Percentiles rank a stretch among this genome's conserved stretches.
phyloP scores from a whole-genome alignment of 192 early-diverging fungal genomes.

The Backusella parvicylindrica region DNA sequence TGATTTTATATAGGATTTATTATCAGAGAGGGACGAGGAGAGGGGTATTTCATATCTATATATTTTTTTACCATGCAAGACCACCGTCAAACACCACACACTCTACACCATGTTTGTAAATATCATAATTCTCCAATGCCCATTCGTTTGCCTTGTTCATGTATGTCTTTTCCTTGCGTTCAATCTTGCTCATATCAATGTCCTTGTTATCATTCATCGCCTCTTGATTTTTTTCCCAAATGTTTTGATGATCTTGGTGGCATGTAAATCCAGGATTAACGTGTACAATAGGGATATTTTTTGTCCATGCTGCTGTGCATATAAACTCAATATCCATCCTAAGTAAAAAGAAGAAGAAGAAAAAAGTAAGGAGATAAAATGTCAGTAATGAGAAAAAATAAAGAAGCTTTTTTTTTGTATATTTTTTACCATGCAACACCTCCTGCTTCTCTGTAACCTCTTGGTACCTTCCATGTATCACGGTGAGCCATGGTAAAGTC shows the following conservation, averaged over 20 bases:
- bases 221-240: conserved; percentile 25
- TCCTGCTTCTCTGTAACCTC: conserved; percentile 34
- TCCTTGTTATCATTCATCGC: conserved; percentile 24
- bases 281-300: conserved; percentile 22
- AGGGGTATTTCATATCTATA: not conserved
- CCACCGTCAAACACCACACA: conserved; percentile 29
- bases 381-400: not conserved
- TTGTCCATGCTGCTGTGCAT: conserved; percentile 33
- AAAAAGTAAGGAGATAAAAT: not conserved
- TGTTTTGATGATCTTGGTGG: conserved; percentile 31
- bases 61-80: conserved; percentile 29
- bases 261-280: conserved; percentile 24
- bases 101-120: conserved; percentile 24
- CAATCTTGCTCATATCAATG: conserved; percentile 27
- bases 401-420: not conserved
- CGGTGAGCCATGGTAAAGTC: conserved; percentile 36
- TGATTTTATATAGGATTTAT: not conserved
- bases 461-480: conserved; percentile 33
- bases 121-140: conserved; percentile 28
- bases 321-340: conserved; percentile 41
- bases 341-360: not conserved
- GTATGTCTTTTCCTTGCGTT: conserved; percentile 17
- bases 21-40: too few species aligned
- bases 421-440: conserved; percentile 28
- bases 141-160: conserved; percentile 33